A percentile compares a stretch with the other conserved stretches of the same genome.
Conservation (phyloP, 257 asterid species). For the Cynanchum wilfordii region DNA sequence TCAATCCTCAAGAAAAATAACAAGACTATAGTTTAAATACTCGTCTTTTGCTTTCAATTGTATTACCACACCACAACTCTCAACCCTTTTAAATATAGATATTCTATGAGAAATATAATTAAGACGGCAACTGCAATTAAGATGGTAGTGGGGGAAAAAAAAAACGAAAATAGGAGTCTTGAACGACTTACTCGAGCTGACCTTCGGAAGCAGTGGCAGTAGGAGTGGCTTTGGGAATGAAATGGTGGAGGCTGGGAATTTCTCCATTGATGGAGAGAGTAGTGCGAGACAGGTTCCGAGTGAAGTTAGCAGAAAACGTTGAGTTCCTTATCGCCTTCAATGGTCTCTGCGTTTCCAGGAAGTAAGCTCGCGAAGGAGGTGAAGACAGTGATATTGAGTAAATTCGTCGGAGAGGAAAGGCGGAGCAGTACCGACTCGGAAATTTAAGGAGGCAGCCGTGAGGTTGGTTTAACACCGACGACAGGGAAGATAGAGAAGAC, state of each 20-base stretch:
- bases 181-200: constrained; percentile 48
- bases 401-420: constrained; percentile 41
- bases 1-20: not conserved
- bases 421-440: constrained; percentile 43
- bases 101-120: not conserved
- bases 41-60: not conserved
- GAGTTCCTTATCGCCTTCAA: constrained; percentile 14
- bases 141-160: not conserved
- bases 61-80: not conserved
- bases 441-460: constrained; percentile 35
- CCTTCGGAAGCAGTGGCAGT: constrained; percentile 35
- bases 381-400: not conserved
- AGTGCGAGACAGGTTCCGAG: constrained; percentile 40
- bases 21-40: not conserved
- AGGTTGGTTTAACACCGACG: constrained; percentile 54
- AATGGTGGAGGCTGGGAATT: constrained; percentile 44
- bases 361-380: constrained; percentile 12
- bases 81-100: too few relatives aligned
- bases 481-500: constrained; percentile 49
- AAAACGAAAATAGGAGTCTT: not conserved
- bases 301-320: constrained; percentile 31
- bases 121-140: too few relatives aligned
- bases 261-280: constrained; percentile 30
- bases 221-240: constrained; percentile 55
- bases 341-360: constrained; percentile 15